A percentile compares a stretch with the other conserved stretches of the same genome.
Conservation (phyloP, 2,329 filamentous ascomycete species). For the Cladophialophora immunda region DNA sequence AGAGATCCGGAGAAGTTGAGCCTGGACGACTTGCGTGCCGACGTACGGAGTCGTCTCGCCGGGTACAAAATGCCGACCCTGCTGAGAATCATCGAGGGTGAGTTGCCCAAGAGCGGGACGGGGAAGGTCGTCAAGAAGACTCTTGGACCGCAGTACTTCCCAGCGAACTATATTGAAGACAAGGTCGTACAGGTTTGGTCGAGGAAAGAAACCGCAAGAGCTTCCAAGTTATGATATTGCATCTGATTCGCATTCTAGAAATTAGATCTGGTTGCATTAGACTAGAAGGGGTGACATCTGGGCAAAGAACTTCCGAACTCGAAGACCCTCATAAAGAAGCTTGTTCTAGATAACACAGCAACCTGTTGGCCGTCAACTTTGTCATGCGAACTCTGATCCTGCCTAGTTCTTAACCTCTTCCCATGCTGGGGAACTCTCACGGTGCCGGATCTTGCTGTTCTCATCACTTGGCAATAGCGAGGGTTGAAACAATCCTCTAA, state of each 20-base stretch:
- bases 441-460: neutral
- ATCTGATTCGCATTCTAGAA: neutral
- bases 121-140: constrained; percentile 62
- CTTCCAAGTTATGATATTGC: constrained; percentile 33
- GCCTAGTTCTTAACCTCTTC: neutral
- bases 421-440: neutral
- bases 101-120: constrained; percentile 59
- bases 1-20: constrained; percentile 42
- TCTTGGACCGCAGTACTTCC: constrained; percentile 52
- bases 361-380: neutral
- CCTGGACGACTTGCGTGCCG: constrained; percentile 53
- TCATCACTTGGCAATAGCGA: neutral
- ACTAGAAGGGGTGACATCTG: constrained; percentile 6
- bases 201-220: constrained; percentile 26
- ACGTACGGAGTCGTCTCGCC: constrained; percentile 55
- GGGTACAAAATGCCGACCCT: constrained; percentile 61
- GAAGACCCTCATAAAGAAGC: constrained; percentile 3
- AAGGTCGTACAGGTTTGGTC: constrained; percentile 45
- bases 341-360: neutral
- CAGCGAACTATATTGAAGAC: constrained; percentile 43
- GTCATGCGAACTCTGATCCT: neutral
- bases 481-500: neutral
- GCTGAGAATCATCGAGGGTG: constrained; percentile 53
- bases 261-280: constrained; percentile 11
- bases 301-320: constrained; percentile 1